These are phyloP conservation scores for Plectosphaerella cucumerina DNA, from an alignment of 2,329 filamentous ascomycete genomes.

Conservation along the genomic window DNA sequence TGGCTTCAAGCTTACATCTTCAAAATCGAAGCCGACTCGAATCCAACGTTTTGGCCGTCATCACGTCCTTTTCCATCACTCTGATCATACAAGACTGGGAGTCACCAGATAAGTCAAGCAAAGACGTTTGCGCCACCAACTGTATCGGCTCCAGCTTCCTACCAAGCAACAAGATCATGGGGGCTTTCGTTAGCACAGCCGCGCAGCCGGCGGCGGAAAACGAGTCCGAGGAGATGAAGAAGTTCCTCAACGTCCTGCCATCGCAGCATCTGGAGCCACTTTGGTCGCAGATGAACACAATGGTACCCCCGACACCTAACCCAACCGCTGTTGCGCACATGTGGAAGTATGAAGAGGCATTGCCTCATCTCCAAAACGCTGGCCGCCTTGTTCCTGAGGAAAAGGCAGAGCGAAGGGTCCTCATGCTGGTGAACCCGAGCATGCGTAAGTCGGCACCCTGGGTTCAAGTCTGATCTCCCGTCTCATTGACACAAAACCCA, in stretches of 20 bases:
- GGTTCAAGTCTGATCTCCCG: too few relatives aligned
- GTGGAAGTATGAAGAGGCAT: constrained; percentile 30
- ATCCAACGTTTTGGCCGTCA: too few relatives aligned
- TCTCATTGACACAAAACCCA: constrained; percentile 12
- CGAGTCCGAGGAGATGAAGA: constrained; percentile 19
- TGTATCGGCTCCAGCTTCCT: too few relatives aligned
- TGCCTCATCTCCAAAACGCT: constrained; percentile 28
- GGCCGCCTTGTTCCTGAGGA: constrained; percentile 30
- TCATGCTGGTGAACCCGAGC: constrained; percentile 37
- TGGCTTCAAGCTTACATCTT: too few relatives aligned
- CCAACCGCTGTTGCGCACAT: constrained; percentile 34
- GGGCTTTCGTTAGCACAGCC: neutral
- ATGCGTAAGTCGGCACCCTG: constrained; percentile 15
- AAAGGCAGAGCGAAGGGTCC: constrained; percentile 34
- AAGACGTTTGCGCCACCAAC: too few relatives aligned
- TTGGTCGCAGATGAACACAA: constrained; percentile 42
- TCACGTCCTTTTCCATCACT: too few relatives aligned
- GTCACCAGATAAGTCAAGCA: too few relatives aligned
- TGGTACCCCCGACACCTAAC: constrained; percentile 42
- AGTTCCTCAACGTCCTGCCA: constrained; percentile 22
- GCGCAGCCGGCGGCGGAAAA: constrained; percentile 8
- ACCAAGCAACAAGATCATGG: neutral
- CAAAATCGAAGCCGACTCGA: too few relatives aligned
- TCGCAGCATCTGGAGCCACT: constrained; percentile 32
- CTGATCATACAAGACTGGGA: neutral